A percentile compares a stretch with the other conserved stretches of the same genome.
phyloP scores from a whole-genome alignment of 164 flowering plant species.

The Pachysandra terminalis region DNA sequence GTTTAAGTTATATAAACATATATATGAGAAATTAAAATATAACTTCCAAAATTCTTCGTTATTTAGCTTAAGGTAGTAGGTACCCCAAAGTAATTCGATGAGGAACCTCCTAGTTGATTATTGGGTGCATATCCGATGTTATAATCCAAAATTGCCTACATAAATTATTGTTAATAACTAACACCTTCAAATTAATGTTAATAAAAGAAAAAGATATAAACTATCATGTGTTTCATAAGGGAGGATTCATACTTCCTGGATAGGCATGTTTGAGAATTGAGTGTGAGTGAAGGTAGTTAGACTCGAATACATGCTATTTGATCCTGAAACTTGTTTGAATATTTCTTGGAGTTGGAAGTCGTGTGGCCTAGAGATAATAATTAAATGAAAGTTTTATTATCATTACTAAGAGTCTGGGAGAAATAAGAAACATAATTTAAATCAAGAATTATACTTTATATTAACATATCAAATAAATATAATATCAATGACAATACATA shows the following conservation, averaged over 20 bases:
- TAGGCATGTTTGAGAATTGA: not conserved
- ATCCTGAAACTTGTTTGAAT: not conserved
- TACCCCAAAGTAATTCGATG: not conserved
- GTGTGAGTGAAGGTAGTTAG: not conserved
- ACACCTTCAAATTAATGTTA: not conserved
- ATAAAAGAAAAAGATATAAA: no score
- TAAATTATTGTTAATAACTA: no score
- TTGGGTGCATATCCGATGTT: no score
- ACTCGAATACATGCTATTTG: not conserved
- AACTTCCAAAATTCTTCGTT: no score
- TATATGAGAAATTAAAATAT: no score
- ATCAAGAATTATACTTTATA: no score
- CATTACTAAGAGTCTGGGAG: not conserved
- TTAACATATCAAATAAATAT: no score
- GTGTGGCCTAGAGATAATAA: not conserved
- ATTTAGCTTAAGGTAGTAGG: not conserved
- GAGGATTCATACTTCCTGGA: not conserved
- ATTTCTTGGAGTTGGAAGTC: not conserved
- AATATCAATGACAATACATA: no score
- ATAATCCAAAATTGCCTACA: not conserved
- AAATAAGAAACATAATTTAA: no score
- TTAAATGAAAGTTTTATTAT: no score
- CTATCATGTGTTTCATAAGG: not conserved
- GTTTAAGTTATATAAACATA: no score
- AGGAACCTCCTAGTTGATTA: not conserved